Evolutionary conservation across 116 monocot species (phyloP).

Genomic region (Cymodocea nodosa): DNA sequence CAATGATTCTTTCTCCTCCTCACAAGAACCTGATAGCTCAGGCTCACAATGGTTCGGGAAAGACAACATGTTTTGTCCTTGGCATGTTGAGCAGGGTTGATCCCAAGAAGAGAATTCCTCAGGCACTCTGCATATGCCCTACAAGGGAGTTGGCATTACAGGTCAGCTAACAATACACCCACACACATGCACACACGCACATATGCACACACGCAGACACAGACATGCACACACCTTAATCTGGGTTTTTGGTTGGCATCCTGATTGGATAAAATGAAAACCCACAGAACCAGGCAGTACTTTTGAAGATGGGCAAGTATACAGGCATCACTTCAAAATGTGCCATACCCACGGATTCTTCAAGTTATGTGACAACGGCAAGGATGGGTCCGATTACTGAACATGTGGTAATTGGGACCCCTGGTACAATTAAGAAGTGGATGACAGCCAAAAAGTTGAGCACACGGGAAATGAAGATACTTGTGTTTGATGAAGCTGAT

Average conservation of each 20-base stretch:
- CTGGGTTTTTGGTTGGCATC: neutral
- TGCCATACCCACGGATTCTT: slow-evolving; percentile 66
- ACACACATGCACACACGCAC: neutral
- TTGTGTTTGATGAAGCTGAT: slow-evolving; percentile 98
- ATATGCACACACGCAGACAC: neutral
- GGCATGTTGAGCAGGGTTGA: slow-evolving; percentile 95
- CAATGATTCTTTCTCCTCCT: slow-evolving; percentile 96
- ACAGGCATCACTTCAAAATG: slow-evolving; percentile 79
- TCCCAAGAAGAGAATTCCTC: slow-evolving; percentile 44
- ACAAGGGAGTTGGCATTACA: slow-evolving; percentile 84
- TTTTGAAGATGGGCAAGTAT: slow-evolving; percentile 83
- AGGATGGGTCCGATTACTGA: slow-evolving; percentile 69
- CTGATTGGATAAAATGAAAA: neutral
- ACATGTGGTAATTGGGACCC: slow-evolving; percentile 92
- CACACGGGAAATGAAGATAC: slow-evolving; percentile 62
- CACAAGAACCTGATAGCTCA: slow-evolving; percentile 87
- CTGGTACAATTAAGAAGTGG: slow-evolving; percentile 93
- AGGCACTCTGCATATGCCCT: slow-evolving; percentile 95
- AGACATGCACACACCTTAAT: neutral
- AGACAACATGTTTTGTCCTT: slow-evolving; percentile 96
- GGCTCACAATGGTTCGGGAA: slow-evolving; percentile 97
- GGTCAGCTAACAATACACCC: slow-evolving; percentile 20
- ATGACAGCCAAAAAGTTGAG: slow-evolving; percentile 55
- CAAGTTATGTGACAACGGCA: slow-evolving; percentile 44
- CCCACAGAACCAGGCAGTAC: slow-evolving; percentile 73